Base-by-base conservation (phyloP, 768 basidiomycete species). In the Daedalea quercina region DNA sequence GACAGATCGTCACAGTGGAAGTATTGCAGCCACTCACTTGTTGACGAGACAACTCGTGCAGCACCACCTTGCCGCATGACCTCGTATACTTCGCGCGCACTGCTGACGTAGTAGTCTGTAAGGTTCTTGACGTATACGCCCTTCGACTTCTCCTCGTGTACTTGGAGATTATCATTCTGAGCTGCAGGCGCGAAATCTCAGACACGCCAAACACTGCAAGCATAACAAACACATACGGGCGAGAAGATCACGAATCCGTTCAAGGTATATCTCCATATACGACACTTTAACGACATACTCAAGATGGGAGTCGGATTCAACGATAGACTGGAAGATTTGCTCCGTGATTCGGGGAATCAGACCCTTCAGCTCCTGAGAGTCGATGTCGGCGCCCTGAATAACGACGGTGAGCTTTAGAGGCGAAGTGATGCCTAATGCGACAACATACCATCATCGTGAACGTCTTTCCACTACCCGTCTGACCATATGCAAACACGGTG, bases 221-320 rank as follows among this genome's bases (percentile, higher is more conserved):
- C 43, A 28, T 23, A 19, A 31, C 13, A 23, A 23, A 44, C 12
- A 80, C 95, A 65, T 69, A 98, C 95, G 96, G 55, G 93, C 87
- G 50, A 99, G 78, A 51, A 99, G 73, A 77, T 99, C 96, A 49
- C 94, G 81, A 59, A 99, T 92, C 57, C 87, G 83, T 70, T 99
- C 96, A 55, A 98, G 78, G 70, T 99, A 99, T 54, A 99, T 98
- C 73, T 99, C 96, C 95, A 99, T 97, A 70, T 98, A 99, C 33
- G 93, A 96, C 48, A 97, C 96, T 73, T 99, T 99, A 68, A 99
- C 96, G 58, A 97, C 84, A 69, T 99, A 99, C 70, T 99, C 96
- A 53, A 99, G 74, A 68, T 92, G 91, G 33, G 90, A 80, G 60
- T 97, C 95, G 51, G 94, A 95, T 64, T 93, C 85, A 53, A 96